Evolutionary conservation across 495 filamentous ascomycete species (phyloP), one percentile per base, ranked within the genome.

Genomic region (Penicillium pulvis): DNA sequence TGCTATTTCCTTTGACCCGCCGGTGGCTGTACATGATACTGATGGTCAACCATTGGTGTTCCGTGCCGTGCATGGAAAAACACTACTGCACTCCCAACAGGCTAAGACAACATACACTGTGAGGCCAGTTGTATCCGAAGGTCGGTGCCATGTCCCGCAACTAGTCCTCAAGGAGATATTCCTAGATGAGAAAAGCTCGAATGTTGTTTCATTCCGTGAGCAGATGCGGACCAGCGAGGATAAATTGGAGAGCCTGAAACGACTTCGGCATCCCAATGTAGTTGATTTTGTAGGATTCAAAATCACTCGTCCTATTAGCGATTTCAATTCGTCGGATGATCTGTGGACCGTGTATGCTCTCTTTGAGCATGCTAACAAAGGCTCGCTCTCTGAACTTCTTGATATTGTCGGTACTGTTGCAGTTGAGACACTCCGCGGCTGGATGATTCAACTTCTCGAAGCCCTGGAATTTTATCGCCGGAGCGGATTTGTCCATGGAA

Each of bases 371-470:
- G 87, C 89, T 2, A 87, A 90, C 33, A 92, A 90, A 70, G 92
- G 92, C 0, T 89, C 94, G 1, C 75, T 98, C 2, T 82, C 86
- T 4, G 92, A 97, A 51, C 77, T 94, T 16, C 79, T 98, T 49
- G 88, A 91, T 39, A 81, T 92, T 50, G 84, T 90, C 30, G 89
- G 87, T 31, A 81, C 81, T n/a, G 73, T 96, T 43, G 83, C 86
- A 30, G 80, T 87, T 36, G 83, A 83, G 58, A 90, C 86, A 62
- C 85, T 89, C 39, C 86, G 91, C 47, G 83, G 89, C 51, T 97
- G 91, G 90, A 91, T 90, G 44, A 87, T 91, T 47, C 89, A 93
- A 61, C 78, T 98, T n/a, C 85, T 98, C 26, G 90, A 97, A 70
- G 94, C 86, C 0, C 79, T 98, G 30, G 90, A 92, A 47, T 93